Percentiles rank a stretch among this genome's conserved stretches.
Conservation (phyloP, 768 basidiomycete species). For the Termitomyces sp. region DNA sequence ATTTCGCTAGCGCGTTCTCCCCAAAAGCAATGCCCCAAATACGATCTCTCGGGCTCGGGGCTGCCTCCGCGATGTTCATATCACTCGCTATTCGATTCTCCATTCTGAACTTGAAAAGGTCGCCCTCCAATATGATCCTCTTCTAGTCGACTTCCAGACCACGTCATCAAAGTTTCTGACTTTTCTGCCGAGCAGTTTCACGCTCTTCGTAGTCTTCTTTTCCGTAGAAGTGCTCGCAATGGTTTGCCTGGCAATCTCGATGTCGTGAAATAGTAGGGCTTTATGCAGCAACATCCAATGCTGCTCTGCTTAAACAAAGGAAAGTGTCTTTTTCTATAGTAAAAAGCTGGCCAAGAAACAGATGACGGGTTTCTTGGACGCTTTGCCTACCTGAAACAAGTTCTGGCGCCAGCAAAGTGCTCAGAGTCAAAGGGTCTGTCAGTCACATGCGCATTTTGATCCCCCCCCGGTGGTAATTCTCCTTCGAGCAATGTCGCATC, state of each 20-base stretch:
- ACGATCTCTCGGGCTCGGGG: slow-evolving; percentile 47
- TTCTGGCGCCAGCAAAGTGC: too few relatives aligned
- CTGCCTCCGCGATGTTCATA: slow-evolving; percentile 46
- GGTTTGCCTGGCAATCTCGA: slow-evolving; percentile 34
- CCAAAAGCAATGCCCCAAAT: slow-evolving; percentile 63
- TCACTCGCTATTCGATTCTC: too few relatives aligned
- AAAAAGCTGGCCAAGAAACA: too few relatives aligned
- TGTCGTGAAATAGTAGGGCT: slow-evolving; percentile 48
- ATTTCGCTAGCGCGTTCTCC: slow-evolving; percentile 36
- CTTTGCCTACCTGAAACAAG: too few relatives aligned
- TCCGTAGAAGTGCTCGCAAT: slow-evolving; percentile 26
- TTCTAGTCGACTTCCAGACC: slow-evolving; percentile 38
- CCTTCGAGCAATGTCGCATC: too few relatives aligned
- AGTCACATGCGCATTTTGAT: too few relatives aligned
- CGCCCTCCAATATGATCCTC: slow-evolving; percentile 49
- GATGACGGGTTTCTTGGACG: too few relatives aligned
- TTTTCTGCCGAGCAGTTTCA: slow-evolving; percentile 25
- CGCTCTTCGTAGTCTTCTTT: slow-evolving; percentile 29
- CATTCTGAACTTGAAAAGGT: slow-evolving; percentile 48
- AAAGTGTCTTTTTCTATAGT: too few relatives aligned
- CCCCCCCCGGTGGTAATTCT: too few relatives aligned
- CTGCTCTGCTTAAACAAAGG: too few relatives aligned
- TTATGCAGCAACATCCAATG: slow-evolving; percentile 28
- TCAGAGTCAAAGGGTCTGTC: too few relatives aligned
- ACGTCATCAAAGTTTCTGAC: slow-evolving; percentile 25